A percentile compares a stretch with the other conserved stretches of the same genome.
These are phyloP conservation scores for Aspergillus thermomutatus DNA, from an alignment of 2,329 filamentous ascomycete genomes.

Conservation along the genomic window DNA sequence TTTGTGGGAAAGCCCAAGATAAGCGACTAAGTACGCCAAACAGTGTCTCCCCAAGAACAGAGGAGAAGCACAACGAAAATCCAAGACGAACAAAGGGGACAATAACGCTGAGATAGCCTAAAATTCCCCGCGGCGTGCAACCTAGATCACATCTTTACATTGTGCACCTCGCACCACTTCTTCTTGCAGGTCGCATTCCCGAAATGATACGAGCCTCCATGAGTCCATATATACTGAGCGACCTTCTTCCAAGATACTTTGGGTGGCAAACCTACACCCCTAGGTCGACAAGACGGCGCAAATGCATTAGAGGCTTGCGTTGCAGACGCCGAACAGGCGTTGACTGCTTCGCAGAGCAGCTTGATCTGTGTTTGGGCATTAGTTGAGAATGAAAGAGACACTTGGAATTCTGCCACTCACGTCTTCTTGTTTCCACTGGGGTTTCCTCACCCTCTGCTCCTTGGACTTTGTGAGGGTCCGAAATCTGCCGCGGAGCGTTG, in stretches of 20 bases:
- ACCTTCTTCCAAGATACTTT: slow-evolving; percentile 61
- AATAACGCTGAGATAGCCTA: not conserved
- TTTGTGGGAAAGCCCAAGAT: not conserved
- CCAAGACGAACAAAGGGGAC: not conserved
- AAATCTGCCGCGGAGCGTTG: slow-evolving; percentile 46
- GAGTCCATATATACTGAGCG: slow-evolving; percentile 49
- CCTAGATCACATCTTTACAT: slow-evolving; percentile 15
- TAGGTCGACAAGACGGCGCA: slow-evolving; percentile 3
- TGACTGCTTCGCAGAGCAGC: slow-evolving; percentile 41
- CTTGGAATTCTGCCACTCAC: slow-evolving; percentile 30
- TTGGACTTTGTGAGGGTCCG: slow-evolving; percentile 46
- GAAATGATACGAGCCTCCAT: slow-evolving; percentile 58
- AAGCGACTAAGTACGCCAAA: not conserved
- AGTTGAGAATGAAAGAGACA: not conserved
- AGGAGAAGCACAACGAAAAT: not conserved
- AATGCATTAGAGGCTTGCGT: slow-evolving; percentile 1
- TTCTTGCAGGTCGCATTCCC: slow-evolving; percentile 61
- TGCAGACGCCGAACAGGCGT: slow-evolving; percentile 17
- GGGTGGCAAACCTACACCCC: slow-evolving; percentile 18
- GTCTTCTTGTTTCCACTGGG: slow-evolving; percentile 42
- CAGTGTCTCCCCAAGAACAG: not conserved
- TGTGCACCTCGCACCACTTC: slow-evolving; percentile 54
- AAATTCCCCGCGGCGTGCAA: not conserved
- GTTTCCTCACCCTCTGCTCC: slow-evolving; percentile 45
- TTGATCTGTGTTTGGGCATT: slow-evolving; percentile 27